Evolutionary conservation across 495 filamentous ascomycete species (phyloP), one percentile per base, ranked within the genome.

Genomic region (Penicillium manginii): DNA sequence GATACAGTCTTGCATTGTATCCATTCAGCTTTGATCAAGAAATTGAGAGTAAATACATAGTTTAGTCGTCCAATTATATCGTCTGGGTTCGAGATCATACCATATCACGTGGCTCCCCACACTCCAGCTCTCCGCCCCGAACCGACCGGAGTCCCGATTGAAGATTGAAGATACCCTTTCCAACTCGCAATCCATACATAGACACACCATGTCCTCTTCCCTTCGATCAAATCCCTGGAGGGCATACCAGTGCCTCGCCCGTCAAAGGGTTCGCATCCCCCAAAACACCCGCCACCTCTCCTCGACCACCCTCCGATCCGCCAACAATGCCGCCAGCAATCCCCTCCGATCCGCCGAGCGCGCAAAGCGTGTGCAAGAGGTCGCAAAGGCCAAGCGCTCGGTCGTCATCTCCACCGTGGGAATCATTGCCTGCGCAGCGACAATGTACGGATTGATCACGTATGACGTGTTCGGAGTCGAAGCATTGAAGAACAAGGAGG

Each of bases 361-460:
- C 55, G 50, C 50, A 52, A 58, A 52, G 39, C 55, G 42, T n/a
- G 51, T 63, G 2, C 54, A 73, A 22, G 61, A 73, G 15, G 48
- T 68, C 53, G 63, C 71, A 7, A 57, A 66, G 33, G 70, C 60
- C 49, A 35, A 51, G 33, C 50, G 74, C 15, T 74, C 70, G 18
- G 72, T 79, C 52, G 29, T 61, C 0, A 40, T 73, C n/a, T 78
- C 77, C 3, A 71, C 63, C 2, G 70, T 62, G 1, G 77, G 77
- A 3, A 76, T 80, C 1, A 61, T 64, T 0, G 62, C 59, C 10
- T 76, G 70, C 50, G 74, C 70, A 15, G 65, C 61, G 1, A 70
- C 68, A 6, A 72, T 80, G 67, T 80, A 74, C 50, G 72, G 66
- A 1, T 64, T 73, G 8, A 74, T 78, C 60, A 72, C 74, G 55